Percentiles rank a stretch among this genome's conserved stretches.
Evolutionary conservation across 108 stramenopile species (phyloP).

Genomic region (Nannochloropsis salina): DNA sequence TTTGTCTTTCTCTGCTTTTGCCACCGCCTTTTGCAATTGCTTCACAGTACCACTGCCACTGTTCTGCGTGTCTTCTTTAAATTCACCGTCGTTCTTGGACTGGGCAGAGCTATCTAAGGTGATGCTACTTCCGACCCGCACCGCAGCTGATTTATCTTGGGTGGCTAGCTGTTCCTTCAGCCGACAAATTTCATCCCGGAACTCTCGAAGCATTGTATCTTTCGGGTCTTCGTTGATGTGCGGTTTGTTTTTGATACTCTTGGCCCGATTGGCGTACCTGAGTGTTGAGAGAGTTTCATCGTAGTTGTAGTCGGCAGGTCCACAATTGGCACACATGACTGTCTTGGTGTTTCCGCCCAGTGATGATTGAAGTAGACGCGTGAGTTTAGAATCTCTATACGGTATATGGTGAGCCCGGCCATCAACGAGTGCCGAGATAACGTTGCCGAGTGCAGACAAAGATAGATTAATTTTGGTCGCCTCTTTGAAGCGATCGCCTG

Average conservation of each 20-base stretch:
- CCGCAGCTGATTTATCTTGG: constrained; percentile 30
- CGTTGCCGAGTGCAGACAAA: constrained; percentile 63
- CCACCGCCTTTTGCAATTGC: constrained; percentile 21
- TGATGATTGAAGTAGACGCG: constrained; percentile 93
- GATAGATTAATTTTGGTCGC: constrained; percentile 76
- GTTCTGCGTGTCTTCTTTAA: background rate
- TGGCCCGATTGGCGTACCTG: constrained; percentile 87
- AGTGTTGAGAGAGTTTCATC: constrained; percentile 97
- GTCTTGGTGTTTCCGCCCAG: constrained; percentile 88
- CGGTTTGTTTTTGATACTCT: constrained; percentile 98
- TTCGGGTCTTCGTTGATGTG: constrained; percentile 95
- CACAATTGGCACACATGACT: constrained; percentile 88
- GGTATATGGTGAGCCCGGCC: constrained; percentile 88
- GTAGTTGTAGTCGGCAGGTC: constrained; percentile 93
- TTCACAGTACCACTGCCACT: background rate
- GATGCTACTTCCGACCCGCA: background rate
- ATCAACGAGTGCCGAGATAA: constrained; percentile 91
- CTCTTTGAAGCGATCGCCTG: constrained; percentile 82
- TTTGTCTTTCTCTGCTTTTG: constrained; percentile 29
- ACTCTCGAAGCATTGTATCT: constrained; percentile 85
- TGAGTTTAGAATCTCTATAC: constrained; percentile 97
- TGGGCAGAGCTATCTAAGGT: constrained; percentile 21
- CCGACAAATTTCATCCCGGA: constrained; percentile 66
- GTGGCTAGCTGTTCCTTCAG: constrained; percentile 62
- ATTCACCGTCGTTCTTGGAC: background rate